Evolutionary conservation across 2,329 filamentous ascomycete genomes (phyloP).

Genomic region (Fusarium marasasianum): DNA sequence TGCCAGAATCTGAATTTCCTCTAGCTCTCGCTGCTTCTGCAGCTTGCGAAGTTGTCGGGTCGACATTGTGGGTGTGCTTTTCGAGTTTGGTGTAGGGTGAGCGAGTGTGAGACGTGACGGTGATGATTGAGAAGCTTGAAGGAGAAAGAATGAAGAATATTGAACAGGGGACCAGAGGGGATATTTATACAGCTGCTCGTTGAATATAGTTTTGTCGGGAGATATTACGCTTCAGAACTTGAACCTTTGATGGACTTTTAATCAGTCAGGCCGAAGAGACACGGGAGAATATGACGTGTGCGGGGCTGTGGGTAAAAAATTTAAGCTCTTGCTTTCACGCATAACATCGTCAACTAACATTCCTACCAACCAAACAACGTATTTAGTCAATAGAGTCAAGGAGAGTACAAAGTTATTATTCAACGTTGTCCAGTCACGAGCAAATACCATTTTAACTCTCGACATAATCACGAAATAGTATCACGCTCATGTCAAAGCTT

Average conservation of each 20-base stretch:
- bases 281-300: background rate
- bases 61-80: conserved; percentile 52
- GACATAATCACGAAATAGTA: background rate
- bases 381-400: too few relatives aligned
- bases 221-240: background rate
- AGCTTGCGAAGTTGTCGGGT: conserved; percentile 62
- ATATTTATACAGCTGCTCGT: background rate
- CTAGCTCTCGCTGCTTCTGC: conserved; percentile 60
- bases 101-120: conserved; percentile 8
- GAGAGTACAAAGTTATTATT: background rate
- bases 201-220: background rate
- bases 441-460: background rate
- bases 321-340: background rate
- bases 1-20: conserved; percentile 35
- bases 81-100: conserved; percentile 12
- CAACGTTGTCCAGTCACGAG: background rate
- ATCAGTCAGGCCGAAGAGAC: background rate
- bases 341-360: background rate
- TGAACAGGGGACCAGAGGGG: background rate
- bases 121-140: background rate
- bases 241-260: background rate
- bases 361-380: background rate
- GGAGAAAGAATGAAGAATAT: background rate
- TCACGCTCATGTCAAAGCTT: background rate
- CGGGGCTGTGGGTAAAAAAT: background rate